Evolutionary conservation across 805 yeast species (phyloP).

Genomic region (Metschnikowia kunwiensis): DNA sequence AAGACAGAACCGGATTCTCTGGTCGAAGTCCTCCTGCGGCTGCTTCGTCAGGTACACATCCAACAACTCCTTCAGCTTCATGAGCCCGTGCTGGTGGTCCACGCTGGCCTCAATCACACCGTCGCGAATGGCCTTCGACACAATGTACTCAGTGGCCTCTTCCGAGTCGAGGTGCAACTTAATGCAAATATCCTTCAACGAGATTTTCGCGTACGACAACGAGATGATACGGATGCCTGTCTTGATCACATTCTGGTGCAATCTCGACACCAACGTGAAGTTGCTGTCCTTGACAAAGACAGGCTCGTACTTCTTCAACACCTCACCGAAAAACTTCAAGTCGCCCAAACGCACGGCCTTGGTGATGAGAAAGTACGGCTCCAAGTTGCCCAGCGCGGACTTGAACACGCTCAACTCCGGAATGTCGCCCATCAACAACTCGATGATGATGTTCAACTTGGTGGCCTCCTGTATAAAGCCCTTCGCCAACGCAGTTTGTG

Average conservation of each 20-base stretch:
- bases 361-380: constrained; percentile 82
- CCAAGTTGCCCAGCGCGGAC: constrained; percentile 48
- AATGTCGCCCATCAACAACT: constrained; percentile 92
- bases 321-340: constrained; percentile 71
- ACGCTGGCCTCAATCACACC: constrained; percentile 95
- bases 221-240: constrained; percentile 95
- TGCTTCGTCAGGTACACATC: constrained; percentile 84
- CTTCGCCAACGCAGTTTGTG: constrained; percentile 77
- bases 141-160: constrained; percentile 94
- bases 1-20: constrained; percentile 90
- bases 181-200: constrained; percentile 89
- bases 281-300: constrained; percentile 72
- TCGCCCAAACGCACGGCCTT: constrained; percentile 93
- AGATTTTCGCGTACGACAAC: constrained; percentile 83
- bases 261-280: constrained; percentile 77
- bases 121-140: constrained; percentile 93
- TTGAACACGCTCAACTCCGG: constrained; percentile 85
- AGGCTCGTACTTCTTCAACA: constrained; percentile 59
- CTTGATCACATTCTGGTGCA: constrained; percentile 95
- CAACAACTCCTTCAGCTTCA: constrained; percentile 82
- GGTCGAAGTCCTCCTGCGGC: constrained; percentile 87
- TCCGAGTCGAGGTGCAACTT: constrained; percentile 90
- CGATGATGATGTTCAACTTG: constrained; percentile 83
- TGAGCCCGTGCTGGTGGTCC: constrained; percentile 85
- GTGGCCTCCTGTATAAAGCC: constrained; percentile 91